Base-by-base conservation (phyloP, 805 yeast species). In the Wickerhamomyces subpelliculosus region DNA sequence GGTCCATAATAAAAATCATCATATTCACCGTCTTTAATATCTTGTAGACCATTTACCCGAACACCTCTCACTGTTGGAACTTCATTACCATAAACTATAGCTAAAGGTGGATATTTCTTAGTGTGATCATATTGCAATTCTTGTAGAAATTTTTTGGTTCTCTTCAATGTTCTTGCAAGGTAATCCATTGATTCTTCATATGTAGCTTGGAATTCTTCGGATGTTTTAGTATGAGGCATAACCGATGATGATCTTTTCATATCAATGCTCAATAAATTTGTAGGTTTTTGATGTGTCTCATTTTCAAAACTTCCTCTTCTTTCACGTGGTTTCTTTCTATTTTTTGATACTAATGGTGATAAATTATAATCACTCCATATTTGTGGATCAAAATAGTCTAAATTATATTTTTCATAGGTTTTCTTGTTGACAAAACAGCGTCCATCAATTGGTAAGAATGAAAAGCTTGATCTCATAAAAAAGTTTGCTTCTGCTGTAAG, bases 31-130 rank as follows among this genome's bases (percentile, higher is more conserved):
- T 72, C 68, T 40, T 63, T 69, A 41, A 89, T 78, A 27, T 78
- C 93, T 31, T 80, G 72, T 10, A 55, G 55, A 6, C 80, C 74
- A 24, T 66, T 56, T 1, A 88, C 93, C 37, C 78, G 63, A 3
- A 86, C 81, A 8, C 90, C 95, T 37, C 93, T 70, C 4, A 86
- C 89, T 0, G 95, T 84, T 1, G 97, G 96, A 1, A 86, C 82
- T 8, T 72, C 67, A 52, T 84, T 77, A 9, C 96, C 94, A 54
- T 84, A 86, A 0, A 89, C 83, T 2, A 82, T 70, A 0, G 84
- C 90, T 60, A 89, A 53, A 0, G 96, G 96, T 4, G 97, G 97
- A 51, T 86, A 85, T 36, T 64, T 51, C 31, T 75, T 67, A 2
- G 59, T 61, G 7, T 72, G 68, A 23, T 73, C 70, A 46, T 67